Evolutionary conservation across 257 asterid genomes (phyloP), one percentile per base, ranked within the genome.

Genomic region (Solanum bulbocastanum): DNA sequence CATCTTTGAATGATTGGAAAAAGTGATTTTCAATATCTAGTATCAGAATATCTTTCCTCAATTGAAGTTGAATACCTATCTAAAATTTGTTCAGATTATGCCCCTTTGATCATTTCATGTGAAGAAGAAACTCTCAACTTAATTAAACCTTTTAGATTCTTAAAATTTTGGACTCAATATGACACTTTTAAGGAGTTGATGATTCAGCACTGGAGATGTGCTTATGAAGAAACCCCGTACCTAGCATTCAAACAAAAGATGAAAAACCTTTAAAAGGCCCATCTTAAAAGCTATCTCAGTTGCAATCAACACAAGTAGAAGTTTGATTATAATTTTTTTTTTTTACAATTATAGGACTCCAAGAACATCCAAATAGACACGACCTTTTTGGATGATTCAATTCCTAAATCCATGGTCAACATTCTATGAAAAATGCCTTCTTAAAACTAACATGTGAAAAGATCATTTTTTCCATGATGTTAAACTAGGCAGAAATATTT

Each of bases 341-440:
- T 65, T 3, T 66, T 8, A 2, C 37, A 69, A 2, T 52, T 86
- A 2, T 88, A 58, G 9, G 87, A 71, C 35, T 86, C 46, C 25
- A 89, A 71, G 39, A 83, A 86, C n/a, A 82, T 16, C 87, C 73
- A 89, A 74, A 86, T 56, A 27, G 56, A 36, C 39, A 86, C 42
- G 25, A 78, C 49, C 33, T 52, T 88, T 39, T 79, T 86, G 8
- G 72, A 62, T 23, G 75, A 10, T 46, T 86, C 39, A 36, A 16
- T 5, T 16, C 56, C 32, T 8, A 88, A 37, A 27, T 65, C 58
- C 30, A 37, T 36, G 3, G 13, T 44, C 25, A 49, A 8, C 71
- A 88, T 66, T 32, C 5, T 36, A 15, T 4, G 32, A 35, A 86
- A 86, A 73, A 88, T n/a, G 0, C 4, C 30, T 23, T 62, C 14